phyloP scores from a whole-genome alignment of 2,329 filamentous ascomycete species.

The Scytalidium lignicola region DNA sequence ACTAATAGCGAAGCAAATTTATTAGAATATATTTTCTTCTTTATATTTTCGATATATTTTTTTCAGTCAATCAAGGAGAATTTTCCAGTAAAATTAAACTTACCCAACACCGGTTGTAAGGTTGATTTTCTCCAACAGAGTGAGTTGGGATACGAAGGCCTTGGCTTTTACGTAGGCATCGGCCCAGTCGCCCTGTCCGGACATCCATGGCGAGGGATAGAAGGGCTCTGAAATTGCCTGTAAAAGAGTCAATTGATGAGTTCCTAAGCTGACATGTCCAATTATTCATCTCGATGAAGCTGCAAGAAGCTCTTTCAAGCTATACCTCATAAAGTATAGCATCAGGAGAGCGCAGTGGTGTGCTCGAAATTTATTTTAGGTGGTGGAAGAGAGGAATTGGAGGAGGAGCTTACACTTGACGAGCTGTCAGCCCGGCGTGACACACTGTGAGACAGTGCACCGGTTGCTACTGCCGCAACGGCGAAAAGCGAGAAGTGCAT shows the following conservation, averaged over 20 bases:
- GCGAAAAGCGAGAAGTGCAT: background rate
- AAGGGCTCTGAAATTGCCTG: constrained; percentile 11
- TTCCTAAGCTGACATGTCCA: no score
- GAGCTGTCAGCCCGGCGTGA: background rate
- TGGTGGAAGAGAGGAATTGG: background rate
- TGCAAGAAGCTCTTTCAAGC: no score
- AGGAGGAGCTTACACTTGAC: background rate
- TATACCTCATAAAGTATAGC: no score
- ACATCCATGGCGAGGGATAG: constrained; percentile 26
- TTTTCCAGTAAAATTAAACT: no score
- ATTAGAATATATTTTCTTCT: no score
- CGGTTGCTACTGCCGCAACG: background rate
- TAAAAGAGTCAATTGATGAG: constrained; percentile 11
- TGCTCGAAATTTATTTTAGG: no score
- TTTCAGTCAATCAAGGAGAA: no score
- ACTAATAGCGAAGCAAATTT: no score
- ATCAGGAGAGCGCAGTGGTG: no score
- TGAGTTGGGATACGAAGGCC: constrained; percentile 66
- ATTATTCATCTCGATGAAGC: no score
- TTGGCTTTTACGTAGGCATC: constrained; percentile 67
- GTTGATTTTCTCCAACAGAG: constrained; percentile 82
- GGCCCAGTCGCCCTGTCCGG: constrained; percentile 46
- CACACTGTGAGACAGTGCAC: background rate
- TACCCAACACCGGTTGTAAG: constrained; percentile 72
- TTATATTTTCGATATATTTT: no score